Evolutionary conservation across 345 rosid species (phyloP).

Genomic region (Litchi chinensis): DNA sequence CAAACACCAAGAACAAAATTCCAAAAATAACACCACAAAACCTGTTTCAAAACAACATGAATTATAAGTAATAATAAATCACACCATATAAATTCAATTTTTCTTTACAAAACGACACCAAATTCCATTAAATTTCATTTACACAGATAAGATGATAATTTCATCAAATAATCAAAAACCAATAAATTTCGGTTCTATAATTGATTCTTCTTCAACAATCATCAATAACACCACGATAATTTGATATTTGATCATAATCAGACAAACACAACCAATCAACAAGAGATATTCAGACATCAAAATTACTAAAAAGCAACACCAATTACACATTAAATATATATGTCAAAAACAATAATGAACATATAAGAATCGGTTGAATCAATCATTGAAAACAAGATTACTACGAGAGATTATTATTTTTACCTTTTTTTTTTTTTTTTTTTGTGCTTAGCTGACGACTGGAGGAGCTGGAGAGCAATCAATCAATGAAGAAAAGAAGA

Average conservation of each 20-base stretch:
- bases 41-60: not conserved
- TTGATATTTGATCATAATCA: not conserved
- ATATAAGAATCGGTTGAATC: not conserved
- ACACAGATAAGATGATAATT: no score
- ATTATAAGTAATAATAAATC: no score
- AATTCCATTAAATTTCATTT: no score
- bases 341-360: not conserved
- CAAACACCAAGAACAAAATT: slow-evolving; percentile 14
- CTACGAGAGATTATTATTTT: not conserved
- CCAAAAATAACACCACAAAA: not conserved
- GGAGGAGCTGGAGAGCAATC: not conserved
- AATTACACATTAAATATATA: not conserved
- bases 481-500: not conserved
- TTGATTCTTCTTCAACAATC: not conserved
- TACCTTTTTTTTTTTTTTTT: not conserved
- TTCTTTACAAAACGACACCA: not conserved
- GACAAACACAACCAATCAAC: not conserved
- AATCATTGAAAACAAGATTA: not conserved
- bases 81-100: not conserved
- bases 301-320: not conserved
- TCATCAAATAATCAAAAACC: no score
- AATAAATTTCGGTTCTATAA: not conserved
- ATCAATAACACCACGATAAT: not conserved
- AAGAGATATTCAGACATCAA: not conserved
- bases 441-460: not conserved